Base-by-base conservation (phyloP, 169 alveolate species). In the Eimeria acervulina region DNA sequence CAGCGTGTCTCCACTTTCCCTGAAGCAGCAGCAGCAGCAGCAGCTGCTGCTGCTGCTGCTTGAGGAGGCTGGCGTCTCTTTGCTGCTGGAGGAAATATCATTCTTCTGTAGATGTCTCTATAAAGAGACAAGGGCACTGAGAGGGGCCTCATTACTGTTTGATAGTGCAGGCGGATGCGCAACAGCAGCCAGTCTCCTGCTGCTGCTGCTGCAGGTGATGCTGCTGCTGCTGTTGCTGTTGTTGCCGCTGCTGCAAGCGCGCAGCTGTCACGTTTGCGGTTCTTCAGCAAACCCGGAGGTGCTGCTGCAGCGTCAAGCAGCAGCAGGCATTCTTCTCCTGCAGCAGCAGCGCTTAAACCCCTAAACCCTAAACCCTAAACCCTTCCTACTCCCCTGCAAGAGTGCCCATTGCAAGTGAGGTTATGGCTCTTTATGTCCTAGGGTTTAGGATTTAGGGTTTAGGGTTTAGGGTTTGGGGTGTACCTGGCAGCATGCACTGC, bases 271-370 rank as follows among this genome's bases (percentile, higher is more conserved):
- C 83, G n/a, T 31, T 40, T 55, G 90, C 61, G 13, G 63, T 28
- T 1, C 66, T 55, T 7, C 5, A 55, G n/a, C 26, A 55, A 19
- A 7, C 72, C 51, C 26, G 87, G 51, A 15, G 33, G 59, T 76
- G 87, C 85, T 59, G 80, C 76, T 55, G 74, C 95, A 68, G 95
- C 95, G 28, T 31, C 36, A 19, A 76, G 33, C 59, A 76, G 95
- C 68, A 88, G 47, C 76, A 72, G 26, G 52, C 47, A 52, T 52
- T 88, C 95, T 33, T 72, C 95, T 21, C 83, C 74, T 28, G 47
- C 31, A 44, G 87, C 66, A 72, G 72, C 78, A 85, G 17, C 17
- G 66, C 28, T 13, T 61, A 76, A 15, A 44, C 59, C 21, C 1
- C 93, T 70, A 33, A 76, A 85, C 61, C 76, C 81, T 15, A 55